Evolutionary conservation across 176 grass and related monocot genomes (phyloP).

Genomic region (Typha latifolia): DNA sequence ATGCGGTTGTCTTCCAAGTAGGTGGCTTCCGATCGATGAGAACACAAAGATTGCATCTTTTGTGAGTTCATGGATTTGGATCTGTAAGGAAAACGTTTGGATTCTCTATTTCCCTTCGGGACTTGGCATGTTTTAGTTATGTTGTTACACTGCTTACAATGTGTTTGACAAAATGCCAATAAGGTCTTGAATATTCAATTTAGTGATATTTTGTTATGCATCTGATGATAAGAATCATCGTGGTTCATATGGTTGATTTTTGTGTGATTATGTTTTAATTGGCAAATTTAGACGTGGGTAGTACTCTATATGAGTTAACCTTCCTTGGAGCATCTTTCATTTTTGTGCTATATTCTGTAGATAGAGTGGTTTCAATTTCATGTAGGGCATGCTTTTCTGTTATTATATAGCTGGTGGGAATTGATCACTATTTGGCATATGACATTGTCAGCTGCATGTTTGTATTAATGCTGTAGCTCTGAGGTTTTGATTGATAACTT

Average conservation of each 20-base stretch:
- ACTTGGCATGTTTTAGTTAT: background rate
- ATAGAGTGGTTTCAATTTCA: background rate
- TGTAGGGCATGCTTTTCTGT: background rate
- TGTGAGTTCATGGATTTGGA: constrained; percentile 8
- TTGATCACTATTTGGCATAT: background rate
- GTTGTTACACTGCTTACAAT: background rate
- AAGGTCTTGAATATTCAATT: background rate
- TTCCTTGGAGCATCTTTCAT: background rate
- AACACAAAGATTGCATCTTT: background rate
- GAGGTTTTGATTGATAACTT: no score
- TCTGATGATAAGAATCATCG: background rate
- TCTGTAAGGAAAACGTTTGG: background rate
- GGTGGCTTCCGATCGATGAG: constrained; percentile 17
- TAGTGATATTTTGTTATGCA: background rate
- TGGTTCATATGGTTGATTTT: background rate
- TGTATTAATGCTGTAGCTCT: background rate
- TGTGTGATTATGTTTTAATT: background rate
- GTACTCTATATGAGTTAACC: no score
- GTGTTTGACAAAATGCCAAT: background rate
- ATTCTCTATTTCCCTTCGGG: background rate
- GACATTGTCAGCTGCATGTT: background rate
- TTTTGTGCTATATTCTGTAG: no score
- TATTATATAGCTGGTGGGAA: background rate
- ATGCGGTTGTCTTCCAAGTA: constrained; percentile 32
- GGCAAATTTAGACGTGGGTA: background rate